A percentile compares a stretch with the other conserved stretches of the same genome.
These are phyloP conservation scores for Salix purpurea DNA, from an alignment of 345 rosid species.

Conservation along the genomic window DNA sequence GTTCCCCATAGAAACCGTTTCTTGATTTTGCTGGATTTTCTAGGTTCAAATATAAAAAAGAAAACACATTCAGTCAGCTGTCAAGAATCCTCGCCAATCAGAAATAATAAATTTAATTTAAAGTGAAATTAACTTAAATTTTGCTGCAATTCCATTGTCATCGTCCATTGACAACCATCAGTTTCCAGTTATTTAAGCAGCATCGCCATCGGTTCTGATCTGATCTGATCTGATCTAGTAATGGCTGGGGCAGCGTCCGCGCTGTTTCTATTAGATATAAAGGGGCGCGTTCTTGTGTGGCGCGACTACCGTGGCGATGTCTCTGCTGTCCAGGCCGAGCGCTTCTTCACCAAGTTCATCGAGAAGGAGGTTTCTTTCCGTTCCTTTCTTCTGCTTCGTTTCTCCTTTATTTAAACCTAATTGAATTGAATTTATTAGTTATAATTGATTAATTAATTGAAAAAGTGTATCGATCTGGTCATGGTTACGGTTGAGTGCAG, in stretches of 20 bases:
- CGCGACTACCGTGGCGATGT: slow-evolving; percentile 96
- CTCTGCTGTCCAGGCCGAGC: slow-evolving; percentile 77
- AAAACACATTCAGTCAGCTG: neutral
- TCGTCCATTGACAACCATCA: neutral
- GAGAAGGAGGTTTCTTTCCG: slow-evolving; percentile 66
- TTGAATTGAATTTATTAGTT: neutral
- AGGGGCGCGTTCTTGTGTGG: slow-evolving; percentile 96
- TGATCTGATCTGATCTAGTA: neutral
- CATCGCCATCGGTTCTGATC: neutral
- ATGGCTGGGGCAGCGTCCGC: slow-evolving; percentile 98
- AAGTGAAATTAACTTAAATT: neutral
- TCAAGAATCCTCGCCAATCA: neutral
- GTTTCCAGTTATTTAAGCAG: neutral
- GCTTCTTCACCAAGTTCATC: slow-evolving; percentile 91
- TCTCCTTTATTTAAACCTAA: neutral
- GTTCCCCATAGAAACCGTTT: neutral
- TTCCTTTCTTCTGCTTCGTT: neutral
- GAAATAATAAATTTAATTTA: too few species aligned
- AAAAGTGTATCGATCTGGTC: neutral
- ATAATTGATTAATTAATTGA: neutral
- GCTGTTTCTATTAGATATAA: slow-evolving; percentile 82
- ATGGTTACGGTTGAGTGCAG: slow-evolving; percentile 29
- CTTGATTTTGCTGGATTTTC: neutral
- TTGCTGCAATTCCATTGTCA: neutral
- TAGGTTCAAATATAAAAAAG: neutral